These are phyloP conservation scores for Cardamine chenopodiifolia DNA, from an alignment of 345 rosid species.

Conservation along the genomic window DNA sequence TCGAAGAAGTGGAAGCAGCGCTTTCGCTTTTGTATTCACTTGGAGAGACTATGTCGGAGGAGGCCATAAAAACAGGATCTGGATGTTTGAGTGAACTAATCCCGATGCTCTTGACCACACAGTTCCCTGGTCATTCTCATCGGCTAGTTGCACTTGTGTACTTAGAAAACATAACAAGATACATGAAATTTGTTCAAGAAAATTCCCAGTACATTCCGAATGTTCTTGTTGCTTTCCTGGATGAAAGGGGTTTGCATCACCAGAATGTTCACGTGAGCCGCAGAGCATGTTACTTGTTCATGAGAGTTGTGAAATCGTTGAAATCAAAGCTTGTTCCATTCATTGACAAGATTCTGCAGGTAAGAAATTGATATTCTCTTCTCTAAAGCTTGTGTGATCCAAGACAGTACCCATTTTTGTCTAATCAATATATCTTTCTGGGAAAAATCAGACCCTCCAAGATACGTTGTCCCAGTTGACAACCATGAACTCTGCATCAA, in stretches of 20 bases:
- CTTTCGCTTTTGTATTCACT: conserved; percentile 88
- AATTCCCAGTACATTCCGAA: conserved; percentile 65
- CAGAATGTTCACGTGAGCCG: conserved; percentile 73
- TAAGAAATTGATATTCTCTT: conserved; percentile 29
- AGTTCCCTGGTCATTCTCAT: conserved; percentile 82
- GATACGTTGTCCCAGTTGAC: conserved; percentile 75
- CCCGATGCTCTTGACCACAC: conserved; percentile 72
- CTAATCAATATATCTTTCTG: conserved; percentile 19
- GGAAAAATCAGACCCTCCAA: conserved; percentile 67
- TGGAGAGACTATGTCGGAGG: conserved; percentile 87
- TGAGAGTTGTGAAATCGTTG: conserved; percentile 80
- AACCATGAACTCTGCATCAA: conserved; percentile 50
- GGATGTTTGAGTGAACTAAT: conserved; percentile 73
- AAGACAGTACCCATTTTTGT: conserved; percentile 1
- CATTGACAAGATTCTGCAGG: conserved; percentile 88
- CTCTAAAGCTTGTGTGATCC: neutral
- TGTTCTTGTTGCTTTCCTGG: conserved; percentile 85
- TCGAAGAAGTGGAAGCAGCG: conserved; percentile 95
- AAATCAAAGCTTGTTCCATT: conserved; percentile 89
- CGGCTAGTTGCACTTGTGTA: conserved; percentile 86
- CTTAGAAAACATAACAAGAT: conserved; percentile 79
- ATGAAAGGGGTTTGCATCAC: conserved; percentile 94
- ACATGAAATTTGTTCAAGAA: conserved; percentile 83
- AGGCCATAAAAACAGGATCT: conserved; percentile 65
- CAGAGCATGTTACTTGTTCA: conserved; percentile 90